Percentiles rank a stretch among this genome's conserved stretches.
These are phyloP conservation scores for Alternaria sp. DNA, from an alignment of 2,329 filamentous ascomycete species.

Conservation along the genomic window DNA sequence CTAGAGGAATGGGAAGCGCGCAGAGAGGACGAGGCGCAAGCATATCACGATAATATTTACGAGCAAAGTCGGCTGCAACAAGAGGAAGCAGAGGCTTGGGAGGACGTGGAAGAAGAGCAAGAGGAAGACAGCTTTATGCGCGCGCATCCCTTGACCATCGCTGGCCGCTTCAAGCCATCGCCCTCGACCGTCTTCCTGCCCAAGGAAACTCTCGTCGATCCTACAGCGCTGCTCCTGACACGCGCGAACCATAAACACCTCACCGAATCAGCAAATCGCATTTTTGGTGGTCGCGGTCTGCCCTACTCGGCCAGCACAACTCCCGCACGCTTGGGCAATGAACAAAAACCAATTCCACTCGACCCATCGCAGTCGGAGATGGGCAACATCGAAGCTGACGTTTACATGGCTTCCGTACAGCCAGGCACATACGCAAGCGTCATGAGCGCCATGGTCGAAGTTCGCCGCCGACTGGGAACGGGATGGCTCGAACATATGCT, in stretches of 20 bases:
- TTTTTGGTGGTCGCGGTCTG: constrained; percentile 78
- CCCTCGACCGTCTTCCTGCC: constrained; percentile 81
- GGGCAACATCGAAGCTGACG: constrained; percentile 78
- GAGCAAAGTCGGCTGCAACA: constrained; percentile 56
- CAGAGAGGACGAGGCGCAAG: constrained; percentile 43
- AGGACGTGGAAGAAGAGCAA: constrained; percentile 37
- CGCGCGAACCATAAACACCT: constrained; percentile 74
- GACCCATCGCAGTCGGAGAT: constrained; percentile 71
- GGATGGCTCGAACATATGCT: constrained; percentile 74
- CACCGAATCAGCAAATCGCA: constrained; percentile 71
- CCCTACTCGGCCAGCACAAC: constrained; percentile 78
- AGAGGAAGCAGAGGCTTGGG: constrained; percentile 53
- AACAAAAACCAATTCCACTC: constrained; percentile 71
- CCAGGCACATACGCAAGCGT: constrained; percentile 75
- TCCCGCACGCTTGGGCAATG: constrained; percentile 60
- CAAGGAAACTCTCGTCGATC: constrained; percentile 70
- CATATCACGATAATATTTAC: constrained; percentile 48
- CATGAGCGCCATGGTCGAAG: constrained; percentile 73
- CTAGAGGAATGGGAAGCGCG: constrained; percentile 47
- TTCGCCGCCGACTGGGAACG: constrained; percentile 74
- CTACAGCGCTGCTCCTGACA: constrained; percentile 74
- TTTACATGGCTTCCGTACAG: constrained; percentile 73
- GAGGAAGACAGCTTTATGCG: constrained; percentile 59
- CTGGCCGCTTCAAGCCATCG: constrained; percentile 76
- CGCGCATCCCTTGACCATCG: constrained; percentile 75